Base-by-base conservation (phyloP, 495 filamentous ascomycete genomes). In the Penicillium verhagenii region DNA sequence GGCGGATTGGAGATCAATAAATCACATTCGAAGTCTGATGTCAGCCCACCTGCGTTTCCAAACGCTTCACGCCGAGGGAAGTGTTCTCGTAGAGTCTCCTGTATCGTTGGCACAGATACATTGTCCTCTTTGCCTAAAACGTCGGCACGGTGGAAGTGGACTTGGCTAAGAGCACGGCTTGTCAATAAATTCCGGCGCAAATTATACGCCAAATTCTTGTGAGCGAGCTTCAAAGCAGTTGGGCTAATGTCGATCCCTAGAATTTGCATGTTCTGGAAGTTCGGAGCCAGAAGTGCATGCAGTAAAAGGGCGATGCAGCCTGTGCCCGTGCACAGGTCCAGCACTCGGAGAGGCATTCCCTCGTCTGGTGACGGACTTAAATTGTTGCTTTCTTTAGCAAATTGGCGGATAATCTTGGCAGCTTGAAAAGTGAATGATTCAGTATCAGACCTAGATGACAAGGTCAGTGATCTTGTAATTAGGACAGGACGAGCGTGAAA, bases 1-100 rank as follows among this genome's bases (percentile, higher is more conserved):
- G 94, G 94, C 10, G 94, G 94, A 69, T 98, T 98, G 4, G 87
- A 84, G 28, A 91, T 82, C 0, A 98, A 66, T n/a, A 98, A 64
- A 57, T 96, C 88, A 52, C 79, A 83, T 21, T 37, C 48, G 18
- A 47, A 3, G 6, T 11, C 49, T 6, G 19, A 35, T 6, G 7
- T 1, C n/a, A 38, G 14, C 18, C 13, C 42, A 25, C 10, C 21
- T 6, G 19, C 20, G 8, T 29, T 11, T 7, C 47, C 33, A 47
- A 38, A n/a, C n/a, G n/a, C n/a, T n/a, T n/a, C n/a, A n/a, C n/a
- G 26, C 28, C 24, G 19, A 45, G 40, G 40, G 21, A 60, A 47
- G 5, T 35, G 43, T 21, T 45, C 8, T 1, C 6, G 4, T 40
- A 24, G 7, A 28, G 47, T 5, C 69, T 42, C 9, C 64, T 24